Evolutionary conservation across 192 early-diverging fungal species (phyloP).

Genomic region (Coemansia sp.): DNA sequence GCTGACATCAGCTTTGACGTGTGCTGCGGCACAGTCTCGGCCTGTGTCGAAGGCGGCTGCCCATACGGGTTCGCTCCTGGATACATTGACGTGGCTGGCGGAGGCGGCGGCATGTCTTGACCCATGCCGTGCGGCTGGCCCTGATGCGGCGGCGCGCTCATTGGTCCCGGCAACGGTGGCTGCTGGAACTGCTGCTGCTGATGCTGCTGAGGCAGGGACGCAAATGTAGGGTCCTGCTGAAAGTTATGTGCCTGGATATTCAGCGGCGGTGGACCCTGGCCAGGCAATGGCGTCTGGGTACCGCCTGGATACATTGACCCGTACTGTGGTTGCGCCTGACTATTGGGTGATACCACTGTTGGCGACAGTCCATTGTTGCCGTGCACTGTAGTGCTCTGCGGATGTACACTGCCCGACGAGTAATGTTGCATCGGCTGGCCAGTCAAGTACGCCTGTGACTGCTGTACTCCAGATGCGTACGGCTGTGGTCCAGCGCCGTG

Average conservation of each 20-base stretch:
- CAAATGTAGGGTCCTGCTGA: constrained; percentile 11
- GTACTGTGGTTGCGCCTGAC: background rate
- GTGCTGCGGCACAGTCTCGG: background rate
- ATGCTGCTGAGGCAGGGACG: constrained; percentile 26
- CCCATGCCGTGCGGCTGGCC: constrained; percentile 10
- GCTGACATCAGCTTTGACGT: constrained; percentile 40
- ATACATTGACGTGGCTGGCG: background rate
- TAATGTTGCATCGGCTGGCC: constrained; percentile 12
- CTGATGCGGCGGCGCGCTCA: constrained; percentile 16
- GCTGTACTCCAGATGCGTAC: constrained; percentile 5
- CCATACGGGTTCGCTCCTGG: constrained; percentile 1
- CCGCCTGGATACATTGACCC: constrained; percentile 15
- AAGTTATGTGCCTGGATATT: constrained; percentile 13
- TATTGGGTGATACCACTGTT: background rate
- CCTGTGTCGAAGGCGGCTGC: background rate
- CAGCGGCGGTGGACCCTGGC: constrained; percentile 15
- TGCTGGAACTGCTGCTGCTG: constrained; percentile 3
- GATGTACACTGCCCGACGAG: constrained; percentile 17
- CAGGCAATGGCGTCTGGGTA: constrained; percentile 35
- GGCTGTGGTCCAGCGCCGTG: constrained; percentile 31
- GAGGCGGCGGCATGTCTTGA: constrained; percentile 6
- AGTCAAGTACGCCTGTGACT: constrained; percentile 2
- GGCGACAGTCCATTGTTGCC: background rate
- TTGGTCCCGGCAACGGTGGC: background rate
- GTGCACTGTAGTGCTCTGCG: background rate